Percentiles rank a stretch among this genome's conserved stretches.
These are phyloP conservation scores for Arthrobotrys iridis DNA, from an alignment of 2,329 filamentous ascomycete genomes.

Conservation along the genomic window DNA sequence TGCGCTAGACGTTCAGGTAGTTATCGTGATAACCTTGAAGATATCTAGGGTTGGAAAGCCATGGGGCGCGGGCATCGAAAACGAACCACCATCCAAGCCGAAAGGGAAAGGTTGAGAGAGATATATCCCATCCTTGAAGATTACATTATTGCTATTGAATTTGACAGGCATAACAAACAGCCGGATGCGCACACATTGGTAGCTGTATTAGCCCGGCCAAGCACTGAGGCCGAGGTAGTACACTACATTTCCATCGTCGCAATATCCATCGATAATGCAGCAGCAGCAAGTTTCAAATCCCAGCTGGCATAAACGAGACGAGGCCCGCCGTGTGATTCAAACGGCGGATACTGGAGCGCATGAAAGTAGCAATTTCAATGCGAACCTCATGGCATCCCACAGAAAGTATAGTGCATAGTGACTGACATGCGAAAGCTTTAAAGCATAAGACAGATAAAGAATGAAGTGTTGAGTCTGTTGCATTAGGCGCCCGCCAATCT, in stretches of 20 bases:
- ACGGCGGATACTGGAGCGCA: not conserved
- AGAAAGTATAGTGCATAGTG: not conserved
- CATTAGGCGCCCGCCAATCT: slow-evolving; percentile 29
- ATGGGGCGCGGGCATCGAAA: not conserved
- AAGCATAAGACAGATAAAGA: not conserved
- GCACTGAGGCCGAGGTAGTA: not conserved
- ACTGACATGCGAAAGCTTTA: not conserved
- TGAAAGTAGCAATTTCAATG: not conserved
- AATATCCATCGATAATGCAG: slow-evolving; percentile 6
- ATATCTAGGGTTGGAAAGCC: not conserved
- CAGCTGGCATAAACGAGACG: not conserved
- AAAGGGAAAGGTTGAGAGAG: not conserved
- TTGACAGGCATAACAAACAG: not conserved
- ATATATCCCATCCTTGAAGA: not conserved
- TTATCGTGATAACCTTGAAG: not conserved
- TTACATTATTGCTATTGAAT: not conserved
- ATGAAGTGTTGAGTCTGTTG: slow-evolving; percentile 28
- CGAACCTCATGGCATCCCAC: not conserved
- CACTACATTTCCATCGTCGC: not conserved
- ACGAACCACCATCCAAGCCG: not conserved
- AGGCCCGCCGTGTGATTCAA: not conserved
- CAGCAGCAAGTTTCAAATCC: not conserved
- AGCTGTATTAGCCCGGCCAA: not conserved
- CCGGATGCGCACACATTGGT: not conserved
- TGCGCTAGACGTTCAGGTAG: not conserved